Evolutionary conservation across 2,329 filamentous ascomycete species (phyloP).

Genomic region (Aspergillus niger): DNA sequence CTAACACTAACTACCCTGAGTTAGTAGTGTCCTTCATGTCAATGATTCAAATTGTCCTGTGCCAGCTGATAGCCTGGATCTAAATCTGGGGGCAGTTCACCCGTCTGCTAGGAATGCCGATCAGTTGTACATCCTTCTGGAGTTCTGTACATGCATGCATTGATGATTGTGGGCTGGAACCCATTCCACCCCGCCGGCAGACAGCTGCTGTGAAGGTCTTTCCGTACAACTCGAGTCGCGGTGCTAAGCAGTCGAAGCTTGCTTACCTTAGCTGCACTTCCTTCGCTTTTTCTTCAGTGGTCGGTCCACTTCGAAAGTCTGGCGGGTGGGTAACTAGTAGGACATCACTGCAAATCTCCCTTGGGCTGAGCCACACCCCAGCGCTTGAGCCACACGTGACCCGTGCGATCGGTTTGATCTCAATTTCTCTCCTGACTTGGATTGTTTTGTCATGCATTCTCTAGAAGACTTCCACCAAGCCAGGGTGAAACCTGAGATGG

Average conservation of each 20-base stretch:
- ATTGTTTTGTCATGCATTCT: background rate
- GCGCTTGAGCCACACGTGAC: conserved; percentile 2
- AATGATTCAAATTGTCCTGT: background rate
- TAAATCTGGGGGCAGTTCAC: conserved; percentile 7
- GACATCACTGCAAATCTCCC: background rate
- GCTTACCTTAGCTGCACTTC: background rate
- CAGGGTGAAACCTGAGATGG: background rate
- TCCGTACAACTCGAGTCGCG: background rate
- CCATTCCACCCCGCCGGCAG: background rate
- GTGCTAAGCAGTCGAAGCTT: background rate
- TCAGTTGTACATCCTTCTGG: conserved; percentile 6
- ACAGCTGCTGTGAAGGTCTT: background rate
- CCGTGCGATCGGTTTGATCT: background rate
- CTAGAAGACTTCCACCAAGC: background rate
- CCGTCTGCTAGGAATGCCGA: conserved; percentile 5
- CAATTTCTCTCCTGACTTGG: background rate
- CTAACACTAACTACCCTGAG: too few species aligned
- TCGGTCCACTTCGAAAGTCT: background rate
- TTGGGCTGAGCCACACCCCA: conserved; percentile 1
- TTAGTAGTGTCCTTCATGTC: too few species aligned
- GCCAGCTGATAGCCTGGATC: background rate
- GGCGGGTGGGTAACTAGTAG: background rate
- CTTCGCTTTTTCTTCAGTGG: background rate
- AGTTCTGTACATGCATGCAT: conserved; percentile 9
- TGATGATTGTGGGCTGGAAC: background rate